Percentiles rank a stretch among this genome's conserved stretches.
Conservation (phyloP, 177 flowering plant species). For the Vitis hybrid region DNA sequence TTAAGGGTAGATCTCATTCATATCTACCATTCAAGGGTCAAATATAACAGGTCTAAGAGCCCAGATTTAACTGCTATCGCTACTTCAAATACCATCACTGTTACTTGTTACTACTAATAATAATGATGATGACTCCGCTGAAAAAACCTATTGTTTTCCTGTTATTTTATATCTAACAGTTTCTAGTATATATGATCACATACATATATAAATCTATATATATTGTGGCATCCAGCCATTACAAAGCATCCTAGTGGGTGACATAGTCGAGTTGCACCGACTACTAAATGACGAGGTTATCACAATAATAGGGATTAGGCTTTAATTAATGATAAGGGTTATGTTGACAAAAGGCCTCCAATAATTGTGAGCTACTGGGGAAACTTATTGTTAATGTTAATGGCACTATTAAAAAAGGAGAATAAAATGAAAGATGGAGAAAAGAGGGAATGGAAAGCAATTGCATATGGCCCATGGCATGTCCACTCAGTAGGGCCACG, state of each 20-base stretch:
- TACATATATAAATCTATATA: background rate
- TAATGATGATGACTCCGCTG: too few relatives aligned
- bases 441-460: conserved; percentile 31
- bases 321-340: background rate
- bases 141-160: too few relatives aligned
- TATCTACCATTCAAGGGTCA: background rate
- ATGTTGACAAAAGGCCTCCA: conserved; percentile 11
- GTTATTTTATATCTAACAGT: too few relatives aligned
- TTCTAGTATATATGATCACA: too few relatives aligned
- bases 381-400: conserved; percentile 12
- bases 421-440: conserved; percentile 11
- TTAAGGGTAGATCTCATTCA: conserved; percentile 2
- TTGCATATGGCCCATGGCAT: conserved; percentile 34
- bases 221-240: background rate
- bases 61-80: too few relatives aligned
- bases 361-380: conserved; percentile 6
- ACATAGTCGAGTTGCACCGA: too few relatives aligned
- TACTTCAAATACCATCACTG: too few relatives aligned
- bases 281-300: too few relatives aligned
- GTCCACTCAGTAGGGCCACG: conserved; percentile 37
- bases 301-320: background rate
- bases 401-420: conserved; percentile 2
- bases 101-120: too few relatives aligned
- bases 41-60: background rate
- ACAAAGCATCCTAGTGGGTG: background rate